Base-by-base conservation (phyloP, 805 yeast species). In the Starmerella bombi region DNA sequence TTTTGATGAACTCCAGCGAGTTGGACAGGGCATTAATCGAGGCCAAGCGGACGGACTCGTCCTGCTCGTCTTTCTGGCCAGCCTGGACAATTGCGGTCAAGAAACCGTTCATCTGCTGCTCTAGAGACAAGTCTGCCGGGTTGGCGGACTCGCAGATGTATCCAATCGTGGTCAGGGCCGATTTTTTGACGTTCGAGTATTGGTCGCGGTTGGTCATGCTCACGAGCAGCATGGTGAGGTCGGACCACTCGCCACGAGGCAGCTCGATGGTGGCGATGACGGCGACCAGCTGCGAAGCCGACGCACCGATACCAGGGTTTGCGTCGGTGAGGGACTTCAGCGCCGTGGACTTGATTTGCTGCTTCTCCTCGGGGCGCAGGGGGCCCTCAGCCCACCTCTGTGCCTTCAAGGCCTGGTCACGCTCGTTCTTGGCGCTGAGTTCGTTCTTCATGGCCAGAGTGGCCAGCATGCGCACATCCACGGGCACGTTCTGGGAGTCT, bases 41-140 rank as follows among this genome's bases (percentile, higher is more conserved):
- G 5, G 96, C 81, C 49, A 83, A 68, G 50, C 96, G 72, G 31
- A 91, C 96, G 27, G 68, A 62, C 32, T 68, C 64, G 19, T 80
- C 74, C 9, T 83, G 75, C 62, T 88, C 97, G 7, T 75, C 66
- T 18, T 79, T 64, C 58, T 82, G 93, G 3, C 93, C 96, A 50
- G 97, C 97, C 66, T 91, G 97, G 34, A 88, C 93, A 56, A 88
- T 85, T 19, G 98, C 94, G 49, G 93, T 85, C 50, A 91, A 69
- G 42, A 91, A 84, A 40, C 94, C 94, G 60, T 83, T 83, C 17
- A 94, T 77, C 61, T 86, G 94, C 4, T 82, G 69, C 8, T 78
- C 75, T 46, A 88, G 77, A 25, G 77, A 79, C 19, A 79, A 76
- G 57, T 78, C 77, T 42, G 64, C 64, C 21, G 95, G 91, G 58